Conservation (phyloP, 176 grass and related monocot genomes). For the Oryza nivara region DNA sequence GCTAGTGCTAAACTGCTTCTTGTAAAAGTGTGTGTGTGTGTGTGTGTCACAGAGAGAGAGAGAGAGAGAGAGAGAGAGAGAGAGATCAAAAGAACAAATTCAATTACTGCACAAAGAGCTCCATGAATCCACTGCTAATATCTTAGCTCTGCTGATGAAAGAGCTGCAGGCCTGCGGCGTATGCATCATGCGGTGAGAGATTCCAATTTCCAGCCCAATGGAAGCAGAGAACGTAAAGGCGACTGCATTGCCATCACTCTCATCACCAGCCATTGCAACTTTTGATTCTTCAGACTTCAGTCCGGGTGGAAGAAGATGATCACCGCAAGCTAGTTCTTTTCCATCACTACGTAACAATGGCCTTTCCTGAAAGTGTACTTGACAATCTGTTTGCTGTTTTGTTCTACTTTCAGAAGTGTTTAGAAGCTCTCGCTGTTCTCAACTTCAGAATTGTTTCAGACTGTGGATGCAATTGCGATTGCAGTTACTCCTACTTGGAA, state of each 20-base stretch:
- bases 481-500: not conserved
- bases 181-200: not conserved
- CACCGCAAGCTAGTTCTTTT: not conserved
- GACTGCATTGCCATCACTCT: not conserved
- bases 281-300: not conserved
- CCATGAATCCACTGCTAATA: not conserved
- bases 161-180: not conserved
- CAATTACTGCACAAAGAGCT: not conserved
- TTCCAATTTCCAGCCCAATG: not conserved
- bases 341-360: not conserved
- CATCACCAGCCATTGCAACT: not conserved
- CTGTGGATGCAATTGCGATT: not conserved
- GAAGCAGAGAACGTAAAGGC: constrained; percentile 1
- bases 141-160: not conserved
- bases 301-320: not conserved
- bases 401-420: not conserved
- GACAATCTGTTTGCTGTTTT: not conserved
- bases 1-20: not conserved
- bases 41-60: not conserved
- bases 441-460: not conserved
- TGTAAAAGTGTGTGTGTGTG: not conserved
- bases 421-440: not conserved
- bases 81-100: not conserved
- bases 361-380: not conserved
- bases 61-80: not conserved